These are phyloP conservation scores for Omphalotus olearius DNA, from an alignment of 1,284 basidiomycete genomes.

Conservation along the genomic window DNA sequence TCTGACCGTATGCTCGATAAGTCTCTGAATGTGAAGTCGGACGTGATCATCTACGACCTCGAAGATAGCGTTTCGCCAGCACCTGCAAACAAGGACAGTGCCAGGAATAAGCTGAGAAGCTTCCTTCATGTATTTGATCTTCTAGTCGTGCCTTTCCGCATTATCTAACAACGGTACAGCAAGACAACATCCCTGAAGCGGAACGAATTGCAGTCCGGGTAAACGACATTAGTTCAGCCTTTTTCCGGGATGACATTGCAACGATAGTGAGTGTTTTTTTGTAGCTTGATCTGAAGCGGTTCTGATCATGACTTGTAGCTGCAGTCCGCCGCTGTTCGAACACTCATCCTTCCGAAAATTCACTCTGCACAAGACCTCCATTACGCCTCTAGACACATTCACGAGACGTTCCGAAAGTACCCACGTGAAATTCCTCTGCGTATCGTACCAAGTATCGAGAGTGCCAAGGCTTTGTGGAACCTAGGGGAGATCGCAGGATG, in stretches of 20 bases:
- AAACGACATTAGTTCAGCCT: slow-evolving; percentile 70
- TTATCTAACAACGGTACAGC: slow-evolving; percentile 15
- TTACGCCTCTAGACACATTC: slow-evolving; percentile 49
- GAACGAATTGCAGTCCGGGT: slow-evolving; percentile 69
- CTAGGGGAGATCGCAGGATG: slow-evolving; percentile 63
- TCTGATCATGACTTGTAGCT: slow-evolving; percentile 30
- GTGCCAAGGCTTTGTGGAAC: slow-evolving; percentile 61
- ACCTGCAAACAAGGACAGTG: slow-evolving; percentile 53
- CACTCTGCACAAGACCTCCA: slow-evolving; percentile 65
- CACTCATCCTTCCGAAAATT: slow-evolving; percentile 77
- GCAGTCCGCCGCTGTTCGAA: slow-evolving; percentile 43
- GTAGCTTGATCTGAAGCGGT: background rate
- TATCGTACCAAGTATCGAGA: slow-evolving; percentile 79
- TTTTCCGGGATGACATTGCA: slow-evolving; percentile 68
- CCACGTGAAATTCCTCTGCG: slow-evolving; percentile 36
- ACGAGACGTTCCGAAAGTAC: slow-evolving; percentile 21
- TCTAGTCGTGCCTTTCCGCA: background rate
- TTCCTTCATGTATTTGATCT: slow-evolving; percentile 52
- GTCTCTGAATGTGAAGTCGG: slow-evolving; percentile 59
- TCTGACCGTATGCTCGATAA: slow-evolving; percentile 81
- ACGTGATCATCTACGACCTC: slow-evolving; percentile 82
- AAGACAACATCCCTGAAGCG: slow-evolving; percentile 35
- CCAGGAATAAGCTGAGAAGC: slow-evolving; percentile 51
- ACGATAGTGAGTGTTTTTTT: slow-evolving; percentile 46
- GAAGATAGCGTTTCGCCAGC: slow-evolving; percentile 78